Base-by-base conservation (phyloP, 768 basidiomycete species). In the Lepiota venenata region DNA sequence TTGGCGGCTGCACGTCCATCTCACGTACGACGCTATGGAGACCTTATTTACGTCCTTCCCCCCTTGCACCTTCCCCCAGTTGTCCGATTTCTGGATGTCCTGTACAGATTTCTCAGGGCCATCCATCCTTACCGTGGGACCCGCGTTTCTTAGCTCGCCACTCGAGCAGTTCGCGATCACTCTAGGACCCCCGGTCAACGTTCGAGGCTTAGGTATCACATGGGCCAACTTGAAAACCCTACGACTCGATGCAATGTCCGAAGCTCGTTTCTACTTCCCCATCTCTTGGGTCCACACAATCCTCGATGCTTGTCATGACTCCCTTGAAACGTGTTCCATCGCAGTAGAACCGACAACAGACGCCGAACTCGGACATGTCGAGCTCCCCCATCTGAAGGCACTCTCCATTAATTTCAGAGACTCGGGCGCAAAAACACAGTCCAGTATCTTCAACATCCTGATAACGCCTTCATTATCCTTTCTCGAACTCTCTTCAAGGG, bases 231-330 rank as follows among this genome's bases (percentile, higher is more conserved):
- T 54, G 44, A 54, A 18, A 47, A 44, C 27, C 22, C 38, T 54
- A 20, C 45, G 45, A 12, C 52, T 54, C 27, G 40, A 22, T 15
- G 32, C 25, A 10, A 32, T 39, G 32, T 2, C 32, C 18, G 20
- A 47, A 29, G 52, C 45, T 6, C 52, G 52, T 15, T 54, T 54
- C 45, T 54, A 27, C 52, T 54, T 54, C 20, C 52, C 52, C 25
- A 54, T 54, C 11, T 54, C 52, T 1, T 54, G 52, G 52, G 35
- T 54, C 21, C 52, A 54, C 45, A 47, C 10, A 21, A 54, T 54
- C 22, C 45, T 54, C 15, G 44, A 39, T 16, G 52, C 52, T 29
- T 54, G 52, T 21, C 22, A 22, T 18, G 20, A 2, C n/a, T 46
- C 36, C n/a, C 38, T 54, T 1, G 52, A 54, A 18, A 47, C 44